Evolutionary conservation across 2,329 filamentous ascomycete species (phyloP).

Genomic region (Aspergillus unguis): DNA sequence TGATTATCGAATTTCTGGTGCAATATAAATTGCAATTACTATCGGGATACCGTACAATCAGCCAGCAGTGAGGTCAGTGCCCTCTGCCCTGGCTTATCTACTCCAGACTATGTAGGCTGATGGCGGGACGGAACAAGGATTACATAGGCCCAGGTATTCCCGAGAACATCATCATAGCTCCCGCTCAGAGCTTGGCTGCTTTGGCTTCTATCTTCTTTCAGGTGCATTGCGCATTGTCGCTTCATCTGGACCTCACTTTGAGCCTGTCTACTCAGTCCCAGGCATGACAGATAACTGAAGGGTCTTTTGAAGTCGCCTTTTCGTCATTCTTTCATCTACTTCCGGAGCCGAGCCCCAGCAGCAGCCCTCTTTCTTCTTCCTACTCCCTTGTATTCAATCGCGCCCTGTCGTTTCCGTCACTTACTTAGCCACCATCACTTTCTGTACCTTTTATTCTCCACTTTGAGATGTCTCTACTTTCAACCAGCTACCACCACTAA

Average conservation of each 20-base stretch:
- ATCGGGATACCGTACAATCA: too few species aligned
- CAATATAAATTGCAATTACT: too few species aligned
- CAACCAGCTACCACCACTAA: constrained; percentile 5
- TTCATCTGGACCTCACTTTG: not conserved
- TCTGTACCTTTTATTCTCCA: not conserved
- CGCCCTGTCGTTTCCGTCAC: constrained; percentile 3
- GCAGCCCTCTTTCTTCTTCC: constrained; percentile 8
- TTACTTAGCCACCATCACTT: constrained; percentile 1
- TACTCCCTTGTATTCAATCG: constrained; percentile 10
- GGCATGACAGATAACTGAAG: constrained; percentile 1
- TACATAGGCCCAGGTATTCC: not conserved
- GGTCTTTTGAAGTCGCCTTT: constrained; percentile 4
- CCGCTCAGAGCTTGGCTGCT: not conserved
- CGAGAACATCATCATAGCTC: not conserved
- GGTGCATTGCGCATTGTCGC: not conserved
- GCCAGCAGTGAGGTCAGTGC: too few species aligned
- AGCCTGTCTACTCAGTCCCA: not conserved
- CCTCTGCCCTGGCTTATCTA: too few species aligned
- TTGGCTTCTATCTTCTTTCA: not conserved
- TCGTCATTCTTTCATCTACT: constrained; percentile 13
- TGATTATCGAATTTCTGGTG: too few species aligned
- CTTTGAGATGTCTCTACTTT: constrained; percentile 15
- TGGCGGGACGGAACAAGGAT: not conserved
- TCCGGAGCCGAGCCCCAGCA: constrained; percentile 6
- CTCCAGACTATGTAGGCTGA: too few species aligned